Conservation (phyloP, 768 basidiomycete species). For the Tephrocybe sp. region DNA sequence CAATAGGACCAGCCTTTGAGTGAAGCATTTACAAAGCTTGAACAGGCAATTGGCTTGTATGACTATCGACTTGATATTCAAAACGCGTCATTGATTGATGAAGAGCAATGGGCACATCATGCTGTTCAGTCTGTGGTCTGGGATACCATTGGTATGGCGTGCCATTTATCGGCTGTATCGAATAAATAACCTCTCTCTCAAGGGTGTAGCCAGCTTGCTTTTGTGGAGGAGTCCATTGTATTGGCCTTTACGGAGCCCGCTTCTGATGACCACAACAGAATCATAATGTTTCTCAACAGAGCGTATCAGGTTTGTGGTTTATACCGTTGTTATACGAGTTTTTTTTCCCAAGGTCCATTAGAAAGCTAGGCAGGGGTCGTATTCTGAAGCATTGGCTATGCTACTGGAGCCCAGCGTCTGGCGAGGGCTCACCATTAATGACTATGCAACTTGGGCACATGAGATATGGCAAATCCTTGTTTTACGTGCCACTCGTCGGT, state of each 20-base stretch:
- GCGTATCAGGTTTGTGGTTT: conserved; percentile 56
- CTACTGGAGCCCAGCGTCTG: conserved; percentile 71
- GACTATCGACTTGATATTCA: conserved; percentile 70
- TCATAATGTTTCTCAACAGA: conserved; percentile 60
- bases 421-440: conserved; percentile 59
- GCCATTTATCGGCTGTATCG: background rate
- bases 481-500: conserved; percentile 70
- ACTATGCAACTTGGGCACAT: conserved; percentile 71
- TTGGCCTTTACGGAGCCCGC: conserved; percentile 61
- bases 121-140: conserved; percentile 73
- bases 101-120: conserved; percentile 71
- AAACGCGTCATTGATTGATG: conserved; percentile 42
- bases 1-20: conserved; percentile 66
- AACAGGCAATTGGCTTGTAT: conserved; percentile 63
- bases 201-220: conserved; percentile 69
- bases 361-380: conserved; percentile 69
- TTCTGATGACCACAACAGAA: conserved; percentile 56
- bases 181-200: background rate
- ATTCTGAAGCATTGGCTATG: conserved; percentile 55
- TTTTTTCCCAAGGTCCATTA: conserved; percentile 22
- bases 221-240: conserved; percentile 67
- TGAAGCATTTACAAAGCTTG: conserved; percentile 65
- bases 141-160: conserved; percentile 57
- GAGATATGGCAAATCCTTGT: conserved; percentile 78
- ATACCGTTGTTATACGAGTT: background rate